Conservation (phyloP, 257 asterid genomes). For the Solanum peruvianum region DNA sequence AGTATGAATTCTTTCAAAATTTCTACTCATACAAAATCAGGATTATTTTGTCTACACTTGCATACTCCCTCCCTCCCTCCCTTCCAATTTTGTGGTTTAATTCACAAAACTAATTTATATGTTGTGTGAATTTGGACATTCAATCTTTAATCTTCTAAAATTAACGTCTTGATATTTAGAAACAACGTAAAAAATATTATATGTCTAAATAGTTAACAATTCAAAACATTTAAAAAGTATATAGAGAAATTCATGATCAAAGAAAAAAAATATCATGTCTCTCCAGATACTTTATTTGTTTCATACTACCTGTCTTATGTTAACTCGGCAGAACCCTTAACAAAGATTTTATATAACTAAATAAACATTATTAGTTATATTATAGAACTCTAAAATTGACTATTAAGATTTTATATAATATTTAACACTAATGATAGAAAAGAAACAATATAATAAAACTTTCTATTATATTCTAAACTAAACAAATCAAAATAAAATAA, state of each 20-base stretch:
- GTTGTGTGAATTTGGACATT: not conserved
- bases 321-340: not conserved
- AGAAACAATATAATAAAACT: too few relatives aligned
- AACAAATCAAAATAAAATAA: too few relatives aligned
- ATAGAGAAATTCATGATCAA: not conserved
- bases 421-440: too few relatives aligned
- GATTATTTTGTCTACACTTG: not conserved
- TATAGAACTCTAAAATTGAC: not conserved
- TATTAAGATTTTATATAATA: too few relatives aligned
- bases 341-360: not conserved
- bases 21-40: not conserved
- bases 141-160: too few relatives aligned
- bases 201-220: not conserved
- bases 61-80: not conserved
- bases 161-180: too few relatives aligned
- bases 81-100: not conserved
- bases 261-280: not conserved
- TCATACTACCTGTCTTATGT: not conserved
- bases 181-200: not conserved
- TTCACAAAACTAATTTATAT: not conserved
- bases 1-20: not conserved
- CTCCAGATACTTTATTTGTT: not conserved
- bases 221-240: too few relatives aligned
- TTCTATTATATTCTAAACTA: too few relatives aligned
- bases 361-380: not conserved